A percentile compares a stretch with the other conserved stretches of the same genome.
These are phyloP conservation scores for Citrus sinensis DNA, from an alignment of 345 rosid genomes.

Conservation along the genomic window DNA sequence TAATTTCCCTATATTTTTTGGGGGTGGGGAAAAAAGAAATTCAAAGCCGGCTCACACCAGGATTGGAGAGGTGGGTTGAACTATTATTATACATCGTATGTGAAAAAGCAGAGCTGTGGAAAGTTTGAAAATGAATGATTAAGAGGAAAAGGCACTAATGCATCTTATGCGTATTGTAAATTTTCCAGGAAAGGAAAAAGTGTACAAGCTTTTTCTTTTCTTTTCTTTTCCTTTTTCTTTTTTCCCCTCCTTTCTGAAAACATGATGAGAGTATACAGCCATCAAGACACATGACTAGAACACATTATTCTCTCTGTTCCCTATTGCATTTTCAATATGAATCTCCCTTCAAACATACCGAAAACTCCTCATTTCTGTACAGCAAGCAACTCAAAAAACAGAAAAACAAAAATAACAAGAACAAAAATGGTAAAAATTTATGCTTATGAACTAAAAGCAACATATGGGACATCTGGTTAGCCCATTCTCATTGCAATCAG, in stretches of 20 bases:
- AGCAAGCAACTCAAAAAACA: conserved; percentile 20
- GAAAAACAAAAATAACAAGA: neutral
- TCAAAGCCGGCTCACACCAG: no score
- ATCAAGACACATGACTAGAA: conserved; percentile 9
- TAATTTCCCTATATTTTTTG: neutral
- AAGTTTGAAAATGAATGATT: neutral
- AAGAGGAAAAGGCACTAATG: neutral
- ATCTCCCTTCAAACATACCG: neutral
- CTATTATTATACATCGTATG: neutral
- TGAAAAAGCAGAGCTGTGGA: neutral
- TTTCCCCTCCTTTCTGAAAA: neutral
- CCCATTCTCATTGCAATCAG: conserved; percentile 97
- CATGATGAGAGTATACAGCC: conserved; percentile 18
- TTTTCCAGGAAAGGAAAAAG: neutral
- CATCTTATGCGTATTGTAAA: neutral
- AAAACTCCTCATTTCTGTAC: conserved; percentile 31
- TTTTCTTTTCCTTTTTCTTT: no score
- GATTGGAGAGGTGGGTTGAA: neutral
- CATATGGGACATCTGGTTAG: conserved; percentile 73
- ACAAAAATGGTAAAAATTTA: neutral
- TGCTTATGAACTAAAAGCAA: conserved; percentile 34
- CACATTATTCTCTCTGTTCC: conserved; percentile 5
- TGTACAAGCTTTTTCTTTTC: neutral
- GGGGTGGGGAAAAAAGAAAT: no score
- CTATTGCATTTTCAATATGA: conserved; percentile 5